These are phyloP conservation scores for Fraxinus velutina DNA, from an alignment of 305 asterid species.

Conservation along the genomic window DNA sequence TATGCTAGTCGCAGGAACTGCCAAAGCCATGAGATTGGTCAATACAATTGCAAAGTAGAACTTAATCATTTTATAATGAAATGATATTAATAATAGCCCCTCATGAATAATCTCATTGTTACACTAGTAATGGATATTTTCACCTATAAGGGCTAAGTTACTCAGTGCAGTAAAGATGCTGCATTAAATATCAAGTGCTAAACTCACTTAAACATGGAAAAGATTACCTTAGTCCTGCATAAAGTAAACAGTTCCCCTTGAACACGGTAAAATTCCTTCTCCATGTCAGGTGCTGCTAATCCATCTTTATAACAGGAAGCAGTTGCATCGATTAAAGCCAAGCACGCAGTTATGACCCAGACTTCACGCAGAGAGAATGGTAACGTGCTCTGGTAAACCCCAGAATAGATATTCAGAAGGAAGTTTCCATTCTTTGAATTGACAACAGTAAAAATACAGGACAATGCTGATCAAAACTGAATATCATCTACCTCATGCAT, in stretches of 20 bases:
- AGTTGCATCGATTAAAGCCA: constrained; percentile 66
- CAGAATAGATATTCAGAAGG: constrained; percentile 25
- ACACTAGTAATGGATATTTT: background rate
- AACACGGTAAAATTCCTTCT: constrained; percentile 86
- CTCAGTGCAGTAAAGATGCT: background rate
- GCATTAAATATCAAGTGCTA: background rate
- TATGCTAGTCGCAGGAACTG: constrained; percentile 98
- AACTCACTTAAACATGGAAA: constrained; percentile 13
- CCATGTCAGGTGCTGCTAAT: constrained; percentile 68
- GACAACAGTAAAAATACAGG: constrained; percentile 22
- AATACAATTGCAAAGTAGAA: constrained; percentile 23
- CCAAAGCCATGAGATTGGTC: constrained; percentile 36
- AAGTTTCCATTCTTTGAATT: constrained; percentile 7
- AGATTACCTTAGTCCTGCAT: constrained; percentile 88
- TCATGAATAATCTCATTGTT: constrained; percentile 16
- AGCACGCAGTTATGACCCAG: constrained; percentile 93
- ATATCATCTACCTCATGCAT: constrained; percentile 68
- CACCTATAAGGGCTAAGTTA: constrained; percentile 16
- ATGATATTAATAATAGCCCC: constrained; percentile 14
- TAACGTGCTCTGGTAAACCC: constrained; percentile 57
- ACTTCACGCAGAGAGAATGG: constrained; percentile 98
- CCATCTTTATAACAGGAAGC: constrained; percentile 72
- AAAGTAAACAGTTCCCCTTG: constrained; percentile 85
- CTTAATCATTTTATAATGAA: constrained; percentile 15
- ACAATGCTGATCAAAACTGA: constrained; percentile 19